phyloP scores from a whole-genome alignment of 1,284 basidiomycete genomes.

The Tilletia indica region DNA sequence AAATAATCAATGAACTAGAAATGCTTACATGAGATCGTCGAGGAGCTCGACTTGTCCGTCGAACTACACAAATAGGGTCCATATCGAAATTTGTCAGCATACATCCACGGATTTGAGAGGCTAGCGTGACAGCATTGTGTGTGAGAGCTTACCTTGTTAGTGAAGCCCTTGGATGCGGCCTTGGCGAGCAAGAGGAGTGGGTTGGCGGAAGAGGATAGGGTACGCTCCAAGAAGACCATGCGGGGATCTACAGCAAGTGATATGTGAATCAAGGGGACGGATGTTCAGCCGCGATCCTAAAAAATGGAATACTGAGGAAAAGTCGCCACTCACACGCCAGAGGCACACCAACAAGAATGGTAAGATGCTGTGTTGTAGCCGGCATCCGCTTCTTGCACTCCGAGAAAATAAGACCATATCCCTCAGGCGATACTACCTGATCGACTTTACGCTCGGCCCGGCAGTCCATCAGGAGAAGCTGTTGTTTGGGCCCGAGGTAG shows the following conservation, averaged over 20 bases:
- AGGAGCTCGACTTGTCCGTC: constrained; percentile 55
- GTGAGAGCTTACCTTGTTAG: constrained; percentile 34
- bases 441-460: constrained; percentile 52
- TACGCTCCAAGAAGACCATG: constrained; percentile 53
- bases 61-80: constrained; percentile 24
- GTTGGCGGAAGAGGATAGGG: constrained; percentile 45
- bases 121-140: neutral
- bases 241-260: constrained; percentile 32
- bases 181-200: constrained; percentile 52
- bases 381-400: constrained; percentile 34
- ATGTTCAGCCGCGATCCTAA: neutral
- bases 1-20: neutral
- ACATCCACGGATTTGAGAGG: neutral
- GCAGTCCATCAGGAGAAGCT: constrained; percentile 50
- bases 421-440: constrained; percentile 45
- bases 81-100: neutral
- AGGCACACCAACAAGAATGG: constrained; percentile 54
- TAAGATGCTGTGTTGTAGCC: constrained; percentile 47
- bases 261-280: neutral
- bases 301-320: neutral
- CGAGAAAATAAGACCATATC: constrained; percentile 46
- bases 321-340: constrained; percentile 32
- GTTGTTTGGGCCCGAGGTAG: constrained; percentile 53
- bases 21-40: constrained; percentile 44
- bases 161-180: constrained; percentile 40